These are phyloP conservation scores for Microthlaspi erraticum DNA, from an alignment of 345 rosid genomes.

Conservation along the genomic window DNA sequence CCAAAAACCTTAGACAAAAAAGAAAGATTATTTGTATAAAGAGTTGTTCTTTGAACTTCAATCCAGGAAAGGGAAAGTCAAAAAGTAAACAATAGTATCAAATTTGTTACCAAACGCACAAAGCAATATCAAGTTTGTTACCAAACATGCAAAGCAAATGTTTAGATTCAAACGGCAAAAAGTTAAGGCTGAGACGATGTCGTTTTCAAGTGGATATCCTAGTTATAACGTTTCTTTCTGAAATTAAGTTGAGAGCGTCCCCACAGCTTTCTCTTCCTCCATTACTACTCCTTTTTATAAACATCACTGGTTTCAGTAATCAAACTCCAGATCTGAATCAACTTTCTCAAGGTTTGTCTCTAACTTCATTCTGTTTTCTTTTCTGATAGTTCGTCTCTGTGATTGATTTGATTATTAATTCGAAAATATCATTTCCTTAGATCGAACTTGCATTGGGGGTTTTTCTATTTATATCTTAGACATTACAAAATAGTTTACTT, in stretches of 20 bases:
- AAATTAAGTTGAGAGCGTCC: neutral
- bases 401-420: neutral
- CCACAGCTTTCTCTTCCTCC: neutral
- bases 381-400: neutral
- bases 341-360: conserved; percentile 27
- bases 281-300: conserved; percentile 15
- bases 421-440: neutral
- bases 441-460: neutral
- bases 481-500: conserved; percentile 8
- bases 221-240: conserved; percentile 37
- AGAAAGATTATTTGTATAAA: neutral
- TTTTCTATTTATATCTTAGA: neutral
- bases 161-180: neutral
- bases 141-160: conserved; percentile 18
- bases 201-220: neutral
- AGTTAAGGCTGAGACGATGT: neutral
- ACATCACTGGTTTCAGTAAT: conserved; percentile 10
- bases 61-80: neutral
- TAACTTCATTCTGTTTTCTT: neutral
- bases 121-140: neutral
- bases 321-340: conserved; percentile 35
- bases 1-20: neutral
- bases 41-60: neutral
- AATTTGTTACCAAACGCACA: neutral
- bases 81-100: neutral